Conservation (phyloP, 345 rosid genomes). For the Eucalyptus regnans region DNA sequence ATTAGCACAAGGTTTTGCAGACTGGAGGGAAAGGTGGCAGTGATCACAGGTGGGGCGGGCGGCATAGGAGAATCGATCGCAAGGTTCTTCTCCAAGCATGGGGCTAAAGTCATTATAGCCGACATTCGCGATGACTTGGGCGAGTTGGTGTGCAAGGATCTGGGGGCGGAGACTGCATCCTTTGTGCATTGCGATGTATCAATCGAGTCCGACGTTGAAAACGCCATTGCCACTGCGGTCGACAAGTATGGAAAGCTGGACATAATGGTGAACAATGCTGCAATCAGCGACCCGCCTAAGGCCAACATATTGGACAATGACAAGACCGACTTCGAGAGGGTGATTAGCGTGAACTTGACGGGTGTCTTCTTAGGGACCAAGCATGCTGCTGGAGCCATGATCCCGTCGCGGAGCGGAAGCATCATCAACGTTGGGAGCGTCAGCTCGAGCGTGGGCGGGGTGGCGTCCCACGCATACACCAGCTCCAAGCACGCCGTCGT, state of each 20-base stretch:
- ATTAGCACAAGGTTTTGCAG: not conserved
- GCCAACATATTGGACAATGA: not conserved
- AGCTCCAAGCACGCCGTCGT: slow-evolving; percentile 7
- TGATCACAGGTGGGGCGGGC: slow-evolving; percentile 4
- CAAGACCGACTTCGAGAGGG: not conserved
- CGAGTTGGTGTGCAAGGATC: not conserved
- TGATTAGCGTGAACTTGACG: not conserved
- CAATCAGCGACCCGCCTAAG: not conserved
- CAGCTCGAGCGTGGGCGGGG: not conserved
- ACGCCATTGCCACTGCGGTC: not conserved
- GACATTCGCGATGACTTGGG: slow-evolving; percentile 4
- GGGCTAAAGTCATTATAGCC: slow-evolving; percentile 2
- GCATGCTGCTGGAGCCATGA: slow-evolving; percentile 15
- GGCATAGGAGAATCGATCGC: slow-evolving; percentile 2
- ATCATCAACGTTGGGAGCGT: not conserved
- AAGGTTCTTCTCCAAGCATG: not conserved
- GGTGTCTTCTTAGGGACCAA: slow-evolving; percentile 6
- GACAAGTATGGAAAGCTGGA: not conserved
- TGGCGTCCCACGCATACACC: slow-evolving; percentile 1
- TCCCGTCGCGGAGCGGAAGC: not conserved
- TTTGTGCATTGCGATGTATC: slow-evolving; percentile 7
- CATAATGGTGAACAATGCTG: slow-evolving; percentile 1
- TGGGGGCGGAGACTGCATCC: not conserved
- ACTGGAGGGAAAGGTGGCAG: slow-evolving; percentile 1
- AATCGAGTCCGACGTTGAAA: not conserved